Conservation (phyloP, 441 rosid species). For the Flueggea neowawraea region DNA sequence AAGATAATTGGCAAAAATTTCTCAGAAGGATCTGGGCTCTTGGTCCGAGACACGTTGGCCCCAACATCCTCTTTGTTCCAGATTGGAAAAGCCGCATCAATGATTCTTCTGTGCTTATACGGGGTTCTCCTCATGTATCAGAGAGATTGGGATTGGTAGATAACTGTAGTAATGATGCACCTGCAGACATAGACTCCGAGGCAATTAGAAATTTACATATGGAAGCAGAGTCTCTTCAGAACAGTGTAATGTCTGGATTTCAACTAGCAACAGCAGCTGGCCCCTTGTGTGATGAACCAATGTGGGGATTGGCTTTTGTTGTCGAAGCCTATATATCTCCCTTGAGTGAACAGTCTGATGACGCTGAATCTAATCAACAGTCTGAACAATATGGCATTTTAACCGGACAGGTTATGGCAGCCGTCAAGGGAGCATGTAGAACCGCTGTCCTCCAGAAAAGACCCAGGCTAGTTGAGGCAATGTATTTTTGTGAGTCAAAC, state of each 20-base stretch:
- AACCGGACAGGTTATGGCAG: constrained; percentile 86
- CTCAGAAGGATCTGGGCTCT: constrained; percentile 87
- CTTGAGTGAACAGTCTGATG: constrained; percentile 30
- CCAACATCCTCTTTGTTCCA: constrained; percentile 84
- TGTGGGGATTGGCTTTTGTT: constrained; percentile 92
- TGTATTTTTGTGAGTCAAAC: constrained; percentile 91
- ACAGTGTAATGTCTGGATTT: constrained; percentile 81
- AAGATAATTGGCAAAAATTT: constrained; percentile 65
- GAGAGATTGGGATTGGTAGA: constrained; percentile 64
- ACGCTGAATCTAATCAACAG: constrained; percentile 40
- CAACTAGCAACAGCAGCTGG: constrained; percentile 89
- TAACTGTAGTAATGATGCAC: constrained; percentile 17
- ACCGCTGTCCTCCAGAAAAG: constrained; percentile 70
- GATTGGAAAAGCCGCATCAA: constrained; percentile 31
- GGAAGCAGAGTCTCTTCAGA: constrained; percentile 70
- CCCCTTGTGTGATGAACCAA: constrained; percentile 88
- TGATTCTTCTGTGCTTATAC: constrained; percentile 46
- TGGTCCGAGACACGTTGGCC: constrained; percentile 92
- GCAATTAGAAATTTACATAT: constrained; percentile 26
- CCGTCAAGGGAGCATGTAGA: constrained; percentile 88
- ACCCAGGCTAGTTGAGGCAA: constrained; percentile 90
- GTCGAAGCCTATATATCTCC: constrained; percentile 60
- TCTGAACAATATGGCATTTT: constrained; percentile 64
- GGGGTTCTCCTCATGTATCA: constrained; percentile 72
- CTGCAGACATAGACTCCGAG: constrained; percentile 20